A percentile compares a stretch with the other conserved stretches of the same genome.
These are phyloP conservation scores for Stentor coeruleus DNA, from an alignment of 73 alveolate genomes.

Conservation along the genomic window DNA sequence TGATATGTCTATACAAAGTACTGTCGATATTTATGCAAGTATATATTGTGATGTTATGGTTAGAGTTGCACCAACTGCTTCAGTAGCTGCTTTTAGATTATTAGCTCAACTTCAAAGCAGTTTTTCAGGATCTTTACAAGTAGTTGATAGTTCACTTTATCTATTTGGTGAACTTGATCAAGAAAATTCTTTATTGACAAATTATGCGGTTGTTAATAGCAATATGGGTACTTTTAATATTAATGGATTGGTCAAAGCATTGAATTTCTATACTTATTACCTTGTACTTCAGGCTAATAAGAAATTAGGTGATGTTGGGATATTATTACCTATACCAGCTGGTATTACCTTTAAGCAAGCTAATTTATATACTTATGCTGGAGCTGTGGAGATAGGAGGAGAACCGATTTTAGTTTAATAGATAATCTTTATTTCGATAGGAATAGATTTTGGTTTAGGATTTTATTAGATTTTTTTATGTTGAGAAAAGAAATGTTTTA, in stretches of 20 bases:
- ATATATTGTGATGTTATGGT: conserved; percentile 3
- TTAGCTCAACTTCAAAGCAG: too few species aligned
- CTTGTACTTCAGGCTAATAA: neutral
- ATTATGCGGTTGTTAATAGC: neutral
- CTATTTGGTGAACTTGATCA: neutral
- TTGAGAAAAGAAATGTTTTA: too few species aligned
- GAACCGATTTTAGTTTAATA: neutral
- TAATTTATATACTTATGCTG: neutral
- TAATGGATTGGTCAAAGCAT: neutral
- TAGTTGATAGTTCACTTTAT: neutral
- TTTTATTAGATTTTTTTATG: too few species aligned
- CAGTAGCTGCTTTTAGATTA: conserved; percentile 2
- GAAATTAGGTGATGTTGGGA: neutral
- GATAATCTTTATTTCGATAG: neutral
- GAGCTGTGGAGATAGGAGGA: conserved; percentile 7
- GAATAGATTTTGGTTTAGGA: too few species aligned
- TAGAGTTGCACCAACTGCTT: neutral
- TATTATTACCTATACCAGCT: neutral
- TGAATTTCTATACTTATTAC: neutral
- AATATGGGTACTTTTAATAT: neutral
- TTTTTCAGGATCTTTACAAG: neutral
- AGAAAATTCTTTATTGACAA: neutral
- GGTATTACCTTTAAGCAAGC: neutral
- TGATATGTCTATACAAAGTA: neutral
- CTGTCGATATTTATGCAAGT: neutral